A percentile compares a stretch with the other conserved stretches of the same genome.
These are phyloP conservation scores for Hebeloma cylindrosporum DNA, from an alignment of 768 basidiomycete genomes.

Conservation along the genomic window DNA sequence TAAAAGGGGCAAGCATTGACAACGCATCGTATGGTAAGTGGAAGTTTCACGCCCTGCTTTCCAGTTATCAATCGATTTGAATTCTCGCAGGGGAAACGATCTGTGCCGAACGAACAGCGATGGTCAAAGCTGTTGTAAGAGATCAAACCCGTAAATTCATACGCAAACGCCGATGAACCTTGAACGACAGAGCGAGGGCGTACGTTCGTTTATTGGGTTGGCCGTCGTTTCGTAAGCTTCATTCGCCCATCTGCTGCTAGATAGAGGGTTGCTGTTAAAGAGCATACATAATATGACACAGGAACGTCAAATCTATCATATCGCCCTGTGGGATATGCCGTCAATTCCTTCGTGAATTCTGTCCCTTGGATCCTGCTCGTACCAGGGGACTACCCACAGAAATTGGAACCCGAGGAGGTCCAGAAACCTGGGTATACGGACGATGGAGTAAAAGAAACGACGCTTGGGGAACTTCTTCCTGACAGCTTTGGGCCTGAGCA, in stretches of 20 bases:
- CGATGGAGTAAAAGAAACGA: slow-evolving; percentile 61
- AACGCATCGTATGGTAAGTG: slow-evolving; percentile 85
- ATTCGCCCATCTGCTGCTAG: background rate
- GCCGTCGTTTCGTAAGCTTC: slow-evolving; percentile 74
- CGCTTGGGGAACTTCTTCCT: slow-evolving; percentile 73
- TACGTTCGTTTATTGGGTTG: slow-evolving; percentile 64
- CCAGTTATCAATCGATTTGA: no score
- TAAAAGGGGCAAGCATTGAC: slow-evolving; percentile 91
- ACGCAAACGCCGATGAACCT: background rate
- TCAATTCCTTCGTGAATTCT: slow-evolving; percentile 89
- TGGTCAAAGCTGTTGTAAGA: slow-evolving; percentile 91
- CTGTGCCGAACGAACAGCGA: slow-evolving; percentile 92
- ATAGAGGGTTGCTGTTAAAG: background rate
- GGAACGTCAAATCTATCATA: slow-evolving; percentile 64
- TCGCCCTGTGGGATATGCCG: slow-evolving; percentile 96
- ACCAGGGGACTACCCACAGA: slow-evolving; percentile 58
- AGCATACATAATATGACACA: slow-evolving; percentile 30
- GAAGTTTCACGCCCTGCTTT: background rate
- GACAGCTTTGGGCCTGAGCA: slow-evolving; percentile 89
- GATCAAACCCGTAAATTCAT: background rate
- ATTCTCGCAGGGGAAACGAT: slow-evolving; percentile 70
- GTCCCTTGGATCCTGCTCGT: slow-evolving; percentile 65
- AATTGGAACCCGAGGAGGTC: slow-evolving; percentile 31
- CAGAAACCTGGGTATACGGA: slow-evolving; percentile 42
- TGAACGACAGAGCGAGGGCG: slow-evolving; percentile 73